Evolutionary conservation across 1,284 basidiomycete species (phyloP).

Genomic region (Marasmius fiardii): DNA sequence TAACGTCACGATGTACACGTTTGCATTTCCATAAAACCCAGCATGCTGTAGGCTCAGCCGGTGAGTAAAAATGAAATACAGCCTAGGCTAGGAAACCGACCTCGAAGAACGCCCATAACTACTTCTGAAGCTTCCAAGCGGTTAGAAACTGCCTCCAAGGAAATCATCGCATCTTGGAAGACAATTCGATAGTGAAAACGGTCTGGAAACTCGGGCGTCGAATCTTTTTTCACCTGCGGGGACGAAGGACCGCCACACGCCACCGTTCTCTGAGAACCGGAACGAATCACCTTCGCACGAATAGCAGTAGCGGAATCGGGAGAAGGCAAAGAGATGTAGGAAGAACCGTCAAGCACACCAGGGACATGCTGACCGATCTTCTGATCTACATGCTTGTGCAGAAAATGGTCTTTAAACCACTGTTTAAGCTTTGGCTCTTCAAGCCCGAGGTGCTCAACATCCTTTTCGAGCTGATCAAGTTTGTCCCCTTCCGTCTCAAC

Average conservation of each 20-base stretch:
- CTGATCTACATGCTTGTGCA: not conserved
- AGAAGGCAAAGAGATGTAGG: not conserved
- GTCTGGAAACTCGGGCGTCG: not conserved
- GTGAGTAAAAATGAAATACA: no score
- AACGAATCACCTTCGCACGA: not conserved
- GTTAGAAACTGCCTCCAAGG: not conserved
- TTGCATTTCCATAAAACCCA: not conserved
- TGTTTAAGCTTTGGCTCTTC: no score
- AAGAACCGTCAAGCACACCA: not conserved
- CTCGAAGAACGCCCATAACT: not conserved
- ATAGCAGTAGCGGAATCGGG: not conserved
- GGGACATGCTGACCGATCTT: not conserved
- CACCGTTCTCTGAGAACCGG: not conserved
- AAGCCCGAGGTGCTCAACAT: not conserved
- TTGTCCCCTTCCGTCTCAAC: not conserved
- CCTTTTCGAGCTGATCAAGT: not conserved
- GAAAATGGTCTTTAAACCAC: not conserved
- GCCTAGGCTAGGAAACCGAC: not conserved
- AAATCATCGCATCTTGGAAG: not conserved
- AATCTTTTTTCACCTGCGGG: not conserved
- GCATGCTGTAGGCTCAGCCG: not conserved
- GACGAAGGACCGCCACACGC: not conserved
- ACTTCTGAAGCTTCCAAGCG: not conserved
- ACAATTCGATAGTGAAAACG: not conserved
- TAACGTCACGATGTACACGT: not conserved